Conservation (phyloP, 495 filamentous ascomycete genomes). For the Penicillium argentinense region DNA sequence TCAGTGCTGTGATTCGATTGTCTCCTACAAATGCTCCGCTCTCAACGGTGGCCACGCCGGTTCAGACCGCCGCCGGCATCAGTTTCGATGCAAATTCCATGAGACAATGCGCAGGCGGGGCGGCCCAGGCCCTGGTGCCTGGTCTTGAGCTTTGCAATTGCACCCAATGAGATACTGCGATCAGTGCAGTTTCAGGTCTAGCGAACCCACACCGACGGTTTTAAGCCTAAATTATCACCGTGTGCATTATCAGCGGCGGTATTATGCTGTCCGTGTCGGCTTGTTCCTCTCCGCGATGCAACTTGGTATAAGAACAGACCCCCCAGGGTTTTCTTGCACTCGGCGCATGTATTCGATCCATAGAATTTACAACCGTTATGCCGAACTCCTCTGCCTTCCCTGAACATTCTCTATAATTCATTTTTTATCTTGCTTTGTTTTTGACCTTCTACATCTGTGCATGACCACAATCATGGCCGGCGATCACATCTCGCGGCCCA, state of each 20-base stretch:
- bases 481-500: conserved; percentile 57
- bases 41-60: not conserved
- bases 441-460: not conserved
- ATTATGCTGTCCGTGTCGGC: conserved; percentile 7
- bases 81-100: not conserved
- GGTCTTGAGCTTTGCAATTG: not conserved
- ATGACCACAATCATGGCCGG: conserved; percentile 6
- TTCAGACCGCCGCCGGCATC: not conserved
- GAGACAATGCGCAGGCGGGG: not conserved
- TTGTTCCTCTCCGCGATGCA: conserved; percentile 2
- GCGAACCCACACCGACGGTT: not conserved
- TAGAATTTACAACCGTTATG: too few species aligned
- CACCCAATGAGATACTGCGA: not conserved
- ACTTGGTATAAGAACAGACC: conserved; percentile 4
- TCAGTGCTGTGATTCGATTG: not conserved
- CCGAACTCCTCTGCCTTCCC: too few species aligned
- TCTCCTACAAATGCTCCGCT: not conserved
- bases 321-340: not conserved
- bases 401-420: too few species aligned
- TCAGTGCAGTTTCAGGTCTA: not conserved
- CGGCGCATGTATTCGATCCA: not conserved
- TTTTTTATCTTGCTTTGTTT: not conserved
- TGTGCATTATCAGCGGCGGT: conserved; percentile 4
- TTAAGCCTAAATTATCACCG: conserved; percentile 12
- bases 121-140: not conserved